Percentiles rank a stretch among this genome's conserved stretches.
Evolutionary conservation across 306 rosid genomes (phyloP).

Genomic region (Pyrus pyrifolia): DNA sequence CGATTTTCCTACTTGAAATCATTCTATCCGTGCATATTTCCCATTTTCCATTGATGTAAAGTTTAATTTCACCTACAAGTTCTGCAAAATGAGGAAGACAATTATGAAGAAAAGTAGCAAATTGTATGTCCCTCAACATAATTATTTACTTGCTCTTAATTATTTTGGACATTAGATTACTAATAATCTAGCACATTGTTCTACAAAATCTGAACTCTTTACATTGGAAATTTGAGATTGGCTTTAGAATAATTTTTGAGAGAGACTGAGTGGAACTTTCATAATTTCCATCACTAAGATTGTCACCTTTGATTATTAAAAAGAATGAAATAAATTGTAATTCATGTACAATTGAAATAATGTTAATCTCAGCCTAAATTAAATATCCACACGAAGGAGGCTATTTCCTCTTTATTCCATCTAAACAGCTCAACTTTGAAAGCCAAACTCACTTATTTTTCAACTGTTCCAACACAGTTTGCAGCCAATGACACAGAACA

Average conservation of each 20-base stretch:
- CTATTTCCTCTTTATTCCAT: conserved; percentile 35
- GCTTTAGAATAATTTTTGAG: background rate
- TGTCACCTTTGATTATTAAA: conserved; percentile 8
- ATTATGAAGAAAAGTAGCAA: background rate
- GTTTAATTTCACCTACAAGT: background rate
- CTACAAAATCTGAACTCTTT: background rate
- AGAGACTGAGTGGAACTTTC: no score
- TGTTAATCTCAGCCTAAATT: background rate
- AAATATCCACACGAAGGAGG: conserved; percentile 16
- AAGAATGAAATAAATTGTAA: conserved; percentile 22
- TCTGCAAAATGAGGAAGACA: background rate
- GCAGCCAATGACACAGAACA: conserved; percentile 1
- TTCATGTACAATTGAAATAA: conserved; percentile 20
- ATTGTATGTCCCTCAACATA: background rate
- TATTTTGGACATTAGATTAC: no score
- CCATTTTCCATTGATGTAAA: no score
- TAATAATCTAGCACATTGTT: background rate
- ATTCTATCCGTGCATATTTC: no score
- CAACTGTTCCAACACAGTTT: conserved; percentile 1
- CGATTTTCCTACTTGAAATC: no score
- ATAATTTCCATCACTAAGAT: background rate
- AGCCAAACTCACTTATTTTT: conserved; percentile 22
- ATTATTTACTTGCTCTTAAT: background rate
- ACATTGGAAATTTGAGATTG: background rate
- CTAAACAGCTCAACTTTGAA: conserved; percentile 16